Conservation (phyloP, 768 basidiomycete species). For the Phlegmacium glaucopus region DNA sequence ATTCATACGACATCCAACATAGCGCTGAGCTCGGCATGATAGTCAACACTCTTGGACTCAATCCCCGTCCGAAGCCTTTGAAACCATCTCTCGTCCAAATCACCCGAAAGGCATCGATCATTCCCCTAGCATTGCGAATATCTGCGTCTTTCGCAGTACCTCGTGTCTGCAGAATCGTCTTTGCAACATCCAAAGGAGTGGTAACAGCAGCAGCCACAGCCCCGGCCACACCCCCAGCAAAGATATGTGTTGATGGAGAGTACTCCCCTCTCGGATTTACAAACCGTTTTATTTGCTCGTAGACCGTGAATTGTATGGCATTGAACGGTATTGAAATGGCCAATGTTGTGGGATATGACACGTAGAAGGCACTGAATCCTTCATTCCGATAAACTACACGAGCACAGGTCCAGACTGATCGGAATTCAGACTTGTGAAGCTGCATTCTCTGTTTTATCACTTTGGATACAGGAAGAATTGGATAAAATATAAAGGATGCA, state of each 20-base stretch:
- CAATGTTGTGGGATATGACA: slow-evolving; percentile 97
- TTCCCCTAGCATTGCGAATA: slow-evolving; percentile 80
- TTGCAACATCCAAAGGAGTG: slow-evolving; percentile 95
- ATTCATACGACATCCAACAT: slow-evolving; percentile 97
- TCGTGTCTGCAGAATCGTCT: slow-evolving; percentile 94
- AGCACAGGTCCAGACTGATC: slow-evolving; percentile 84
- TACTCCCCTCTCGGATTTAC: slow-evolving; percentile 86
- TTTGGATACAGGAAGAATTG: slow-evolving; percentile 28
- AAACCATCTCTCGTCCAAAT: slow-evolving; percentile 86
- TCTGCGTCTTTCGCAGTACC: slow-evolving; percentile 84
- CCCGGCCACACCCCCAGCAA: slow-evolving; percentile 89
- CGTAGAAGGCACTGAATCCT: slow-evolving; percentile 90
- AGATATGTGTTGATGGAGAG: slow-evolving; percentile 90
- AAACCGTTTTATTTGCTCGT: slow-evolving; percentile 85
- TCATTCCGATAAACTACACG: slow-evolving; percentile 80
- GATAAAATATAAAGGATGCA: slow-evolving; percentile 6
- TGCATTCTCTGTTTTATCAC: slow-evolving; percentile 99
- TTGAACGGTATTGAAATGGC: slow-evolving; percentile 98
- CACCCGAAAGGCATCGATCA: slow-evolving; percentile 84
- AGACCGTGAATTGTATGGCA: slow-evolving; percentile 95
- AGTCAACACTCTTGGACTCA: slow-evolving; percentile 89
- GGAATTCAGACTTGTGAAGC: slow-evolving; percentile 89
- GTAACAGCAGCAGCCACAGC: slow-evolving; percentile 94
- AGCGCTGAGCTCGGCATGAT: slow-evolving; percentile 97
- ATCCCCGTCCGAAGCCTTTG: slow-evolving; percentile 81